Evolutionary conservation across 768 basidiomycete genomes (phyloP), one percentile per base, ranked within the genome.

Genomic region (Lentinula lateritia): DNA sequence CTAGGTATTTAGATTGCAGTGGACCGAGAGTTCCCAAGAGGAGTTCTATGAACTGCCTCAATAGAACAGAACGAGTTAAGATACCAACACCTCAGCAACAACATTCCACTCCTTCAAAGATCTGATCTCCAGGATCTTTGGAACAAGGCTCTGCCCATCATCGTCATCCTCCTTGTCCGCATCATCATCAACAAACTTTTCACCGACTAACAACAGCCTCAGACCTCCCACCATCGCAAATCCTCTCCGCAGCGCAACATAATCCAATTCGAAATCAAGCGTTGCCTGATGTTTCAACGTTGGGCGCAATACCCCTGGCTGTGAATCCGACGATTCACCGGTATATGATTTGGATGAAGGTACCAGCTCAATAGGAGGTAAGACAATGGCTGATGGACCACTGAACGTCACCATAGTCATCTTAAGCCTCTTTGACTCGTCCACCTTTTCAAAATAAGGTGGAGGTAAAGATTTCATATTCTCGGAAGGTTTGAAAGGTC

Each of bases 11-110:
- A 28, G 28, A 28, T 28, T 28, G 28, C 28, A 28, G 28, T 28
- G 28, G 28, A 28, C 28, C 28, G 28, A 28, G 28, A 28, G 28
- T 28, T 28, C 28, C 3, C 28, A 28, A 28, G 28, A 28, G 28
- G 28, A 28, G 38, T 13, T 39, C 38, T 39, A 39, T 9, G 38
- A 39, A 8, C 38, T 8, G 38, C 38, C 38, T 13, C 38, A 39
- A 28, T 28, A 28, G 28, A 18, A 45, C 10, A 45, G 16, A 45
- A 45, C 7, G 38, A 20, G 23, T 18, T 59, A 59, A 18, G 72
- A 69, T 43, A 91, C 83, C 88, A 87, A 90, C 36, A 90, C 71
- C 71, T 93, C 92, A 10, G 80, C 84, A 48, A 93, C 73, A 8
- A 87, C 78, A 63, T 86, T 87, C 75, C 34, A 66, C 57, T 61